phyloP scores from a whole-genome alignment of 768 basidiomycete genomes.

The Lentinus brumalis region DNA sequence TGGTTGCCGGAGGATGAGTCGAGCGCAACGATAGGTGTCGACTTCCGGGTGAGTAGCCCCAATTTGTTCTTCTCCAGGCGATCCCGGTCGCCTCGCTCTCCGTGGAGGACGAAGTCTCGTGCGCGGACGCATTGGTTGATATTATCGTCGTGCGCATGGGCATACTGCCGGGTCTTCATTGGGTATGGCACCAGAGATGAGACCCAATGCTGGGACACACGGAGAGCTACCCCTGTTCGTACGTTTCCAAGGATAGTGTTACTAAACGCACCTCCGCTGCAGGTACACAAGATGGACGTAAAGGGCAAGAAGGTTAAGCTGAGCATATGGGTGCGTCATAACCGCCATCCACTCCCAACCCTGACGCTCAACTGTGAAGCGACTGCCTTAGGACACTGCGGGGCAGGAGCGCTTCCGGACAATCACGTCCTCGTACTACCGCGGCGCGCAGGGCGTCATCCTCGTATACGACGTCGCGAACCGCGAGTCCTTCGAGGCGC shows the following conservation, averaged over 20 bases:
- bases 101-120: too few species aligned
- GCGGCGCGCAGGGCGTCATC: slow-evolving; percentile 84
- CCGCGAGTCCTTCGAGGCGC: slow-evolving; percentile 89
- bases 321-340: slow-evolving; percentile 87
- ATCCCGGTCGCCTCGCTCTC: not conserved
- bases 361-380: not conserved
- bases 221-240: not conserved
- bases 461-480: slow-evolving; percentile 95
- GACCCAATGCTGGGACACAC: not conserved
- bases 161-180: too few species aligned
- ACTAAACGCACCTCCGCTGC: not conserved
- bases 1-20: slow-evolving; percentile 92
- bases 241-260: not conserved
- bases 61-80: not conserved
- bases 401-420: slow-evolving; percentile 97
- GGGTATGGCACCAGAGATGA: too few species aligned
- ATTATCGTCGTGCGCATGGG: too few species aligned
- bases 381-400: slow-evolving; percentile 75
- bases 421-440: slow-evolving; percentile 93
- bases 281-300: slow-evolving; percentile 90
- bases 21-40: slow-evolving; percentile 83
- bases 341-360: not conserved
- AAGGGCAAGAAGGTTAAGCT: slow-evolving; percentile 86
- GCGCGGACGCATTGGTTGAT: too few species aligned
- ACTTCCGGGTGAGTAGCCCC: slow-evolving; percentile 68